Conservation (phyloP, 495 filamentous ascomycete species). For the Talaromyces borbonicus region DNA sequence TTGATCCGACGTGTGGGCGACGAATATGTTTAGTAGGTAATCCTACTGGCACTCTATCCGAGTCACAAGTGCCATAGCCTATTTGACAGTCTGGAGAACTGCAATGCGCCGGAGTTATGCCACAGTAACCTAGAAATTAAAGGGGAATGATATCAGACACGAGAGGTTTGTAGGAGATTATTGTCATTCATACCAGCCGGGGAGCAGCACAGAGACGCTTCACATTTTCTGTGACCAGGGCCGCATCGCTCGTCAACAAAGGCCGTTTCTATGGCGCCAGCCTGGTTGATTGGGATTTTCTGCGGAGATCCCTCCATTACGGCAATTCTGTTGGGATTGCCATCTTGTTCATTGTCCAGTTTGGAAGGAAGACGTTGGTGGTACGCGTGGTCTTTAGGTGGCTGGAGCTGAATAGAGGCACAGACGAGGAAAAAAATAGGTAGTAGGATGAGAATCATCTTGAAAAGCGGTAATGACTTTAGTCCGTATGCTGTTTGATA, state of each 20-base stretch:
- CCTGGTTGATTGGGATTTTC: neutral
- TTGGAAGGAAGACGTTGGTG: neutral
- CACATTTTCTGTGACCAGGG: conserved; percentile 38
- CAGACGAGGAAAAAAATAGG: neutral
- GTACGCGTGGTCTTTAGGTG: neutral
- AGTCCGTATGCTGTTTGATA: conserved; percentile 8
- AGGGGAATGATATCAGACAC: conserved; percentile 1
- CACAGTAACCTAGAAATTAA: conserved; percentile 53
- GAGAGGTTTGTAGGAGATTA: neutral
- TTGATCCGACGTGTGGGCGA: conserved; percentile 47
- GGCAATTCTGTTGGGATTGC: neutral
- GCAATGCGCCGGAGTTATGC: conserved; percentile 51
- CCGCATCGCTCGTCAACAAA: conserved; percentile 25
- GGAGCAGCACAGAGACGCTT: conserved; percentile 54
- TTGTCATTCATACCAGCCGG: conserved; percentile 39
- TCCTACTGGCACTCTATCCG: conserved; percentile 53
- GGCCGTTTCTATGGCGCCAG: neutral
- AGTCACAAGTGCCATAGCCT: conserved; percentile 60
- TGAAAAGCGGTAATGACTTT: neutral
- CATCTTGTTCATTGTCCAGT: neutral
- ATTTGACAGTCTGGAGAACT: conserved; percentile 59
- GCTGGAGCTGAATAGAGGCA: neutral
- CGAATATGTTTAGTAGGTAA: conserved; percentile 47
- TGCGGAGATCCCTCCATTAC: neutral
- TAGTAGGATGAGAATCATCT: neutral